Evolutionary conservation across 108 stramenopile genomes (phyloP), one percentile per base, ranked within the genome.

Genomic region (Nannochloropsis oceanica): DNA sequence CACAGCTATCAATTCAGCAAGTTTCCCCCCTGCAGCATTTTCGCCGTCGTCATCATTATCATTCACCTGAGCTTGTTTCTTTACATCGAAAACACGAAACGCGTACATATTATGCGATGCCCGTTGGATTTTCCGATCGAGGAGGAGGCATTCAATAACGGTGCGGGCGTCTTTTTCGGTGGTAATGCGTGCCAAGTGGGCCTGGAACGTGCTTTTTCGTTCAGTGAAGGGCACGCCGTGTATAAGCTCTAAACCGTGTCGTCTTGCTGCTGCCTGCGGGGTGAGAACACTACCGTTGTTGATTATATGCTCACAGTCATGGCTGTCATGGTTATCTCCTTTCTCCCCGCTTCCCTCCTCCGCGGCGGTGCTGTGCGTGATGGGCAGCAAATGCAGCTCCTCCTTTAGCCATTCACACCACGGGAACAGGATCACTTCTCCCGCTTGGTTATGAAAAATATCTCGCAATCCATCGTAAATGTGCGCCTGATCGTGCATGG

Each of bases 41-140:
- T 88, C 87, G 42, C 87, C 87, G 34, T 88, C 87, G 42, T 88
- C 87, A 20, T 88, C 87, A 25, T 88, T 88, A 86, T 88, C 87
- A 46, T 87, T 84, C 13, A 88, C 84, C 34, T 87, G 87, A n/a
- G 86, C 87, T 10, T 84, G 84, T 34, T 82, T 85, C 20, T 7
- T 82, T 79, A 81, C 87, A 43, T 88, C 87, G 82, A 86, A 88
- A 3, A 88, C 84, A 22, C 87, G 83, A 82, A 84, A 88, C 25
- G 87, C 87, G 84, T 84, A 42, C 43, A 88, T 82, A 34, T 88
- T 88, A 86, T 88, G 87, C 2, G 87, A 87, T 27, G 87, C 87
- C 20, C 87, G 84, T 9, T 86, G 86, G 42, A 88, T 81, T 34
- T 88, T 88, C 12, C 86, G 34, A 84, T 84, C 86, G n/a, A 85